phyloP scores from a whole-genome alignment of 78 protist species.

The Isochrysis galbana region DNA sequence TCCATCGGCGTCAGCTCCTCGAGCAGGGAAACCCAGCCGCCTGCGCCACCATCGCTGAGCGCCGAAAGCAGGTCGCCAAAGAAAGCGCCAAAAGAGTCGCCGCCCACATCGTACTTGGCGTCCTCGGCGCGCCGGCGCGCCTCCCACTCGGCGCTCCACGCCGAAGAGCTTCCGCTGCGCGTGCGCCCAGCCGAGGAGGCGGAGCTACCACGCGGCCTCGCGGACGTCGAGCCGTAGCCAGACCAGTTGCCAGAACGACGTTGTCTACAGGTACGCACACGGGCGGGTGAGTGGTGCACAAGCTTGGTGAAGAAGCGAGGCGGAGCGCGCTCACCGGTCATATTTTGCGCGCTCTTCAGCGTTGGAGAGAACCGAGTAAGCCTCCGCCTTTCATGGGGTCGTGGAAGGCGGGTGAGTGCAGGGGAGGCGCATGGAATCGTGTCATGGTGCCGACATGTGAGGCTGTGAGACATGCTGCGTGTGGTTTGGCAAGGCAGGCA shows the following conservation, averaged over 20 bases:
- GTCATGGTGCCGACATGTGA: too few relatives aligned
- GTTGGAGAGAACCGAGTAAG: background rate
- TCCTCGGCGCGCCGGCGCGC: background rate
- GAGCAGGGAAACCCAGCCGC: background rate
- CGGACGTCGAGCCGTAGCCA: background rate
- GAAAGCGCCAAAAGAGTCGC: background rate
- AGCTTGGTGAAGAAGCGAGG: background rate
- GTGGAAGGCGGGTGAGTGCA: too few relatives aligned
- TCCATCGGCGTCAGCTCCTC: background rate
- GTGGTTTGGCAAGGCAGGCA: too few relatives aligned
- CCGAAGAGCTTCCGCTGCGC: background rate
- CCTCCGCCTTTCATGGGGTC: background rate
- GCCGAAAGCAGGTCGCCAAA: background rate
- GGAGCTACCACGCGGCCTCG: background rate
- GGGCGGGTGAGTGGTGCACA: too few relatives aligned
- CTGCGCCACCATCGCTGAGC: background rate
- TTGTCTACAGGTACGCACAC: too few relatives aligned
- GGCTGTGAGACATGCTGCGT: too few relatives aligned
- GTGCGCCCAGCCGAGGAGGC: background rate
- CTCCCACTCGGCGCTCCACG: background rate
- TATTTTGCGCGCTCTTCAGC: background rate
- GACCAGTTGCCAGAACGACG: too few relatives aligned
- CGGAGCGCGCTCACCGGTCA: background rate
- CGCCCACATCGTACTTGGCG: background rate
- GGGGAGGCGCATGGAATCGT: too few relatives aligned